Evolutionary conservation across 148 eudicot genomes (phyloP).

Genomic region (Talinum fruticosum): DNA sequence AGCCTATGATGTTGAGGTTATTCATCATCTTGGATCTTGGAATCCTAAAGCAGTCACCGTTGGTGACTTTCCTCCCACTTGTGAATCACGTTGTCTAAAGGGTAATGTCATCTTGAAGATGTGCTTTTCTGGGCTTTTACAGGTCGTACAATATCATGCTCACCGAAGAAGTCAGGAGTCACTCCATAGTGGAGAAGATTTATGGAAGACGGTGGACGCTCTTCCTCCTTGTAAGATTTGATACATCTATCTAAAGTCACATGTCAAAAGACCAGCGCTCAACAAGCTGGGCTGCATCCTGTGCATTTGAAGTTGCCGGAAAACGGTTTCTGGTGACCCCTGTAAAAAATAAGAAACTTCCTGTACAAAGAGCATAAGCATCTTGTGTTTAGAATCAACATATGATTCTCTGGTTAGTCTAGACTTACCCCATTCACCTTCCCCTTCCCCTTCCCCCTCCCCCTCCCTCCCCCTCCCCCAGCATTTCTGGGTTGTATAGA

Average conservation of each 20-base stretch:
- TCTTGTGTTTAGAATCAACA: slow-evolving; percentile 63
- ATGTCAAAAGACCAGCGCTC: slow-evolving; percentile 37
- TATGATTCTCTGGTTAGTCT: slow-evolving; percentile 63
- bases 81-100: not conserved
- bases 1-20: too few species aligned
- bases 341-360: slow-evolving; percentile 29
- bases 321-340: slow-evolving; percentile 56
- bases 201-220: slow-evolving; percentile 49
- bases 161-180: slow-evolving; percentile 68
- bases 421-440: slow-evolving; percentile 8
- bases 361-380: slow-evolving; percentile 39
- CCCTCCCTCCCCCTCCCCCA: slow-evolving; percentile 22
- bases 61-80: not conserved
- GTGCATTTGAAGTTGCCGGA: slow-evolving; percentile 47
- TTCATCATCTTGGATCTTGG: too few species aligned
- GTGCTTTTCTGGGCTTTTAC: slow-evolving; percentile 22
- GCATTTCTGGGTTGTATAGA: slow-evolving; percentile 57
- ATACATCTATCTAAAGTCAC: slow-evolving; percentile 34
- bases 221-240: slow-evolving; percentile 42
- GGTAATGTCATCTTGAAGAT: not conserved
- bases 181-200: slow-evolving; percentile 50
- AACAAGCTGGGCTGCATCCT: slow-evolving; percentile 48
- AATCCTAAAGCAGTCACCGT: too few species aligned
- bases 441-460: slow-evolving; percentile 18
- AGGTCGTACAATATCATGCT: slow-evolving; percentile 73